Evolutionary conservation across 768 basidiomycete genomes (phyloP), one percentile per base, ranked within the genome.

Genomic region (Pisolithus microcarpus): DNA sequence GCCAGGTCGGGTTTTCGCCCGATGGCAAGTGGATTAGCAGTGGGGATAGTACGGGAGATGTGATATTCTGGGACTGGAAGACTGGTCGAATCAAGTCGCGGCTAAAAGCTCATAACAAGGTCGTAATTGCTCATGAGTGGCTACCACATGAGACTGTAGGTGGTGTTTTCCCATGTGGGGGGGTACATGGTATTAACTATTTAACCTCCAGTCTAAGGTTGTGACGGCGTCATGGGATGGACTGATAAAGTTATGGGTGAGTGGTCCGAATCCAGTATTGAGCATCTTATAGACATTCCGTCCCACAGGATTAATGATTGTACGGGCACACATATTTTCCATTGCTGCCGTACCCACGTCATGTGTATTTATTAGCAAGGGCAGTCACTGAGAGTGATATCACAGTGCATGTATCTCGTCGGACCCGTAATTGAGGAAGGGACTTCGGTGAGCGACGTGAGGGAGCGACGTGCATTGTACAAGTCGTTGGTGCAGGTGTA

Each of bases 51-150:
- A 84, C 86, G 58, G 96, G 96, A 9, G 93, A 96, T 65, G 77
- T 99, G 39, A 88, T 97, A 3, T 95, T 97, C 69, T 99, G 96
- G 96, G 96, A 98, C 67, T 99, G 91, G 90, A 98, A 96, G 72
- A 94, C 86, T n/a, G 90, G 93, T 1, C 82, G 91, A 56, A 93
- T 98, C 67, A 91, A 94, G 72, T 91, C 87, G 50, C 76, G 91
- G 37, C 69, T 98, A 50, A 82, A 83, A 56, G 91, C 91, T 3
- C 96, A 98, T 67, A 82, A 79, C 11, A 92, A 97, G 70, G 95
- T 96, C n/a, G 90, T 98, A 47, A 97, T 99, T 60, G 81, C 91
- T 19, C 96, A 99, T 62, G 91, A 91, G 63, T 99, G 96, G 96
- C 70, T 99, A 52, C 96, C 95, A 47, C 94, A 99, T 65, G 96